These are phyloP conservation scores for Tuctoria greenei DNA, from an alignment of 176 grass and related monocot species.

Conservation along the genomic window DNA sequence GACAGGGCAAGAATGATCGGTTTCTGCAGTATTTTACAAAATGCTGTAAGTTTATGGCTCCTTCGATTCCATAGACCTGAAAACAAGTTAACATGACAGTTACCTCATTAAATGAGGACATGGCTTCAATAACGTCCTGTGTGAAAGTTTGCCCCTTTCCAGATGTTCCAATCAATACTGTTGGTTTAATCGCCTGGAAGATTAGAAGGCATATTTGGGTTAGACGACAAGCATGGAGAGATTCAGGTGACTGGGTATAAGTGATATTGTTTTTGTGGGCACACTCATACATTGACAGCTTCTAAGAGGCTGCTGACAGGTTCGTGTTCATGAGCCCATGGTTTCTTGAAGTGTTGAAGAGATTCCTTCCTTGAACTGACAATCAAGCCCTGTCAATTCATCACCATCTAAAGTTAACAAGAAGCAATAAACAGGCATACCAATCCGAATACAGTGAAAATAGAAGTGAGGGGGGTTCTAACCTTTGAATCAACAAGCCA, in stretches of 20 bases:
- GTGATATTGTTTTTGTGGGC: neutral
- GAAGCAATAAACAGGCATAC: neutral
- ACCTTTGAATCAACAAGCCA: slow-evolving; percentile 99
- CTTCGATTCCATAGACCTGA: slow-evolving; percentile 2
- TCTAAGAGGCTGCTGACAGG: slow-evolving; percentile 66
- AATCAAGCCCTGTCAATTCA: slow-evolving; percentile 71
- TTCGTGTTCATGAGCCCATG: slow-evolving; percentile 92
- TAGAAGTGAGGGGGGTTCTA: neutral
- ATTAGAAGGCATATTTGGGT: slow-evolving; percentile 13
- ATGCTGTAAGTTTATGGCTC: slow-evolving; percentile 15
- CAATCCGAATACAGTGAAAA: slow-evolving; percentile 10
- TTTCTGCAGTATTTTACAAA: slow-evolving; percentile 44
- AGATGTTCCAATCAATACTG: slow-evolving; percentile 84
- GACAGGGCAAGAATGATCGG: slow-evolving; percentile 86
- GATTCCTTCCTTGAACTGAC: slow-evolving; percentile 72
- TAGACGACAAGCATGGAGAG: slow-evolving; percentile 20
- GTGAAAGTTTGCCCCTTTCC: slow-evolving; percentile 98
- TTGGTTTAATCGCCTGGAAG: slow-evolving; percentile 80
- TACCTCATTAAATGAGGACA: slow-evolving; percentile 86
- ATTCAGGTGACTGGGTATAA: neutral
- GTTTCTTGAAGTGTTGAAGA: slow-evolving; percentile 98
- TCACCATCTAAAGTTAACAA: slow-evolving; percentile 39
- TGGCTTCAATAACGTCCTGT: slow-evolving; percentile 79
- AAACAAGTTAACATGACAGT: neutral
- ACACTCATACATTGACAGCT: slow-evolving; percentile 61